These are phyloP conservation scores for Bacterosira constricta DNA, from an alignment of 108 stramenopile genomes.

Conservation along the genomic window DNA sequence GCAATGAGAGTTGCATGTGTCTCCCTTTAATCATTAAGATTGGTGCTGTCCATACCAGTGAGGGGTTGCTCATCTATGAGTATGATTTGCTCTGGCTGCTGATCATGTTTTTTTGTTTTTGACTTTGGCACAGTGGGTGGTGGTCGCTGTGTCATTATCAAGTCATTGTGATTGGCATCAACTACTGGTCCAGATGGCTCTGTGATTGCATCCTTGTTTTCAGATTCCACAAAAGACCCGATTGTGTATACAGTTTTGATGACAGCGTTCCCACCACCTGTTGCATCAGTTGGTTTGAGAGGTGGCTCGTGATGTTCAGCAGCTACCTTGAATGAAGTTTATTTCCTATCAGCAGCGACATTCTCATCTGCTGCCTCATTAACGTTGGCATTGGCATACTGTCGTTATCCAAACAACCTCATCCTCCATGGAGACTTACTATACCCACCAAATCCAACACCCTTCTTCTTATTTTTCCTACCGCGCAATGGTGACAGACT, in stretches of 20 bases:
- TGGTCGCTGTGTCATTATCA: no score
- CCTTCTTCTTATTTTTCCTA: background rate
- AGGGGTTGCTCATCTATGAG: no score
- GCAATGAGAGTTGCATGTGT: conserved; percentile 5
- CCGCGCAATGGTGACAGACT: background rate
- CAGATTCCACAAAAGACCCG: background rate
- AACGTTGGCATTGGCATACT: background rate
- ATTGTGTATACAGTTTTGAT: background rate
- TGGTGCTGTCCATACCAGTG: background rate
- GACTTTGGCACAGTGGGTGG: no score
- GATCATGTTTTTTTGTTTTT: background rate
- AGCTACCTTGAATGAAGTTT: background rate
- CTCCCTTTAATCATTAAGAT: conserved; percentile 15
- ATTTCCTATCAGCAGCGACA: background rate
- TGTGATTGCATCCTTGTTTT: background rate
- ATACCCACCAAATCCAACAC: background rate
- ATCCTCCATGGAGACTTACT: background rate
- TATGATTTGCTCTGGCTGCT: background rate
- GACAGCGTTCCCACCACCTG: background rate
- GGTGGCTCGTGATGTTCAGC: background rate
- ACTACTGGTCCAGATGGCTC: background rate
- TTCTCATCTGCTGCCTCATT: background rate
- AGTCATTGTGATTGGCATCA: background rate
- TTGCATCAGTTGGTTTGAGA: background rate
- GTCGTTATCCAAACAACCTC: conserved; percentile 2